These are phyloP conservation scores for Coix lacrymajobi DNA, from an alignment of 176 grass and related monocot genomes.

Conservation along the genomic window DNA sequence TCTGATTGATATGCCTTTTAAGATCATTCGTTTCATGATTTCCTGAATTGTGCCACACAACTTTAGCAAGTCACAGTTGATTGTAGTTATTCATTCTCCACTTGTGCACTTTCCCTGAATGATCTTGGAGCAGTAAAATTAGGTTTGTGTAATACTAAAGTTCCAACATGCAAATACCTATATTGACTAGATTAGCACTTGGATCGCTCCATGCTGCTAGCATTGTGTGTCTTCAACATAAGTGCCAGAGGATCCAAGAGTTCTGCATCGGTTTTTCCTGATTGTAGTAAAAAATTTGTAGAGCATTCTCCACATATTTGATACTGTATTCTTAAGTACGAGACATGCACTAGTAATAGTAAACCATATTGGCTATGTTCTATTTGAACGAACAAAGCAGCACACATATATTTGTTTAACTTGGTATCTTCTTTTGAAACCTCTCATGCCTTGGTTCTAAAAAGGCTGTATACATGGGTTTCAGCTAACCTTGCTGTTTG, in stretches of 20 bases:
- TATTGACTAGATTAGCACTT: background rate
- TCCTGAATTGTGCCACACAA: background rate
- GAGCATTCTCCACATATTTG: background rate
- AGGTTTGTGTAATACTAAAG: background rate
- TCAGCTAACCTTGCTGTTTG: background rate
- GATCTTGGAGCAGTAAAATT: background rate
- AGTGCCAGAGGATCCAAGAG: background rate
- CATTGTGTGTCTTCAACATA: background rate
- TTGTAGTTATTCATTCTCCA: background rate
- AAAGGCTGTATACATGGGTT: background rate
- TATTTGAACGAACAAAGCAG: background rate
- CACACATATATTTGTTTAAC: background rate
- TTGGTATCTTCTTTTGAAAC: background rate
- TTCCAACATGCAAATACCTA: background rate
- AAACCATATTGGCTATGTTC: background rate
- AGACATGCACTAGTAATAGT: background rate
- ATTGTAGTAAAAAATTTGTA: background rate
- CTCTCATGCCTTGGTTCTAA: background rate
- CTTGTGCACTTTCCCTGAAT: background rate
- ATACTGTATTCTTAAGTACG: background rate
- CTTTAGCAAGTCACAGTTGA: background rate
- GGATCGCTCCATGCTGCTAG: background rate
- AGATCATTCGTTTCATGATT: slow-evolving; percentile 3
- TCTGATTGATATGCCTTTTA: background rate
- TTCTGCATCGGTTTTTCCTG: background rate